phyloP scores from a whole-genome alignment of 768 basidiomycete genomes.

The Gelatoporia subvermispora region DNA sequence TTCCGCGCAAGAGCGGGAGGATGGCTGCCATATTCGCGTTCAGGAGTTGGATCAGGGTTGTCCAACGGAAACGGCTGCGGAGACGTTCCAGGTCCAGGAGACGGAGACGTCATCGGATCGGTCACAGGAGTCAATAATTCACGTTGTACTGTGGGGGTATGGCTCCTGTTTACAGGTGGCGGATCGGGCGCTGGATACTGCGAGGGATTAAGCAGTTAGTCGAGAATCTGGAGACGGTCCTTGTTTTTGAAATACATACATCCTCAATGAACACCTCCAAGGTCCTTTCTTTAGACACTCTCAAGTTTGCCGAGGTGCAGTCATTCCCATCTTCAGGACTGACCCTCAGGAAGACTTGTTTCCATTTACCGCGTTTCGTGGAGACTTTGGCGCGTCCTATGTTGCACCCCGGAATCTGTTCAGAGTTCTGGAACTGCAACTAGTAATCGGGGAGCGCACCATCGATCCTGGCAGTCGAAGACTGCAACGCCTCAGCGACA shows the following conservation, averaged over 20 bases:
- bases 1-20: too few relatives aligned
- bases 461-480: conserved; percentile 62
- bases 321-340: conserved; percentile 48
- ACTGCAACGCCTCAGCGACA: conserved; percentile 54
- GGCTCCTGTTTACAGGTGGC: background rate
- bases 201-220: background rate
- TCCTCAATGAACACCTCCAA: conserved; percentile 55
- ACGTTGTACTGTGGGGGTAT: background rate
- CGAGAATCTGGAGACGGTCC: background rate
- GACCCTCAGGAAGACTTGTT: conserved; percentile 64
- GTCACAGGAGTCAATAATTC: conserved; percentile 12
- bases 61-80: background rate
- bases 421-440: too few relatives aligned
- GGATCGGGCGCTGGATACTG: conserved; percentile 5
- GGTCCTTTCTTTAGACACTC: conserved; percentile 48
- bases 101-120: conserved; percentile 9
- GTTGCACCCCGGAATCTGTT: background rate
- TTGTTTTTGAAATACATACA: conserved; percentile 31
- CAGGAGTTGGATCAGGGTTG: too few relatives aligned
- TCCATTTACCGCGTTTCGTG: conserved; percentile 61
- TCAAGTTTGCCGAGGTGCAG: conserved; percentile 51
- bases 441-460: conserved; percentile 33
- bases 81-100: conserved; percentile 3
- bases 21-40: too few relatives aligned
- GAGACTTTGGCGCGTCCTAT: conserved; percentile 67